phyloP scores from a whole-genome alignment of 2,329 filamentous ascomycete genomes.

The Penicillium vulpinum region DNA sequence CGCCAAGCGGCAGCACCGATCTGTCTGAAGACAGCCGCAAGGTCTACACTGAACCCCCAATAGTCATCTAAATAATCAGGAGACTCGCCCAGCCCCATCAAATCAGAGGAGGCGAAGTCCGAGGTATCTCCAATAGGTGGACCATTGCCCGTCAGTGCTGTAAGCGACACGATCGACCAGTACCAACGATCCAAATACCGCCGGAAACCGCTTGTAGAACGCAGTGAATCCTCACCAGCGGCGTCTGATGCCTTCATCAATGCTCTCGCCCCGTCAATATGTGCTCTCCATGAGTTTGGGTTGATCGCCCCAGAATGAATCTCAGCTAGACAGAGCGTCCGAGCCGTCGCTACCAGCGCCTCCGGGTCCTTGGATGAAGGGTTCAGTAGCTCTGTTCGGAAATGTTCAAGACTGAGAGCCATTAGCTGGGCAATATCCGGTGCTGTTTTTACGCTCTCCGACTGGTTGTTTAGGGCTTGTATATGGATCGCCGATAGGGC shows the following conservation, averaged over 20 bases:
- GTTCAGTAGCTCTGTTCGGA: slow-evolving; percentile 42
- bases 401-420: slow-evolving; percentile 44
- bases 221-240: slow-evolving; percentile 22
- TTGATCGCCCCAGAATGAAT: slow-evolving; percentile 45
- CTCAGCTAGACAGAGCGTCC: slow-evolving; percentile 46
- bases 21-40: slow-evolving; percentile 40
- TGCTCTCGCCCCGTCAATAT: slow-evolving; percentile 45
- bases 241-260: slow-evolving; percentile 34
- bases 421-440: slow-evolving; percentile 42
- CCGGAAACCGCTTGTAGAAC: slow-evolving; percentile 35
- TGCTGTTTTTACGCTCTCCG: slow-evolving; percentile 39
- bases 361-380: slow-evolving; percentile 33
- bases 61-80: slow-evolving; percentile 46
- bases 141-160: slow-evolving; percentile 42
- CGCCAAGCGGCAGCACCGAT: slow-evolving; percentile 42
- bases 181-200: slow-evolving; percentile 45
- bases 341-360: slow-evolving; percentile 43
- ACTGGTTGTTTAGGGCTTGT: slow-evolving; percentile 37
- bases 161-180: slow-evolving; percentile 44
- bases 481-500: slow-evolving; percentile 47
- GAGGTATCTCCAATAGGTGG: slow-evolving; percentile 34
- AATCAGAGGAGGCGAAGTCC: slow-evolving; percentile 18
- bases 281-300: slow-evolving; percentile 45
- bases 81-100: slow-evolving; percentile 13
- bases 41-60: slow-evolving; percentile 44